Conservation (phyloP, 2,329 filamentous ascomycete species). For the Diaporthe capsici region DNA sequence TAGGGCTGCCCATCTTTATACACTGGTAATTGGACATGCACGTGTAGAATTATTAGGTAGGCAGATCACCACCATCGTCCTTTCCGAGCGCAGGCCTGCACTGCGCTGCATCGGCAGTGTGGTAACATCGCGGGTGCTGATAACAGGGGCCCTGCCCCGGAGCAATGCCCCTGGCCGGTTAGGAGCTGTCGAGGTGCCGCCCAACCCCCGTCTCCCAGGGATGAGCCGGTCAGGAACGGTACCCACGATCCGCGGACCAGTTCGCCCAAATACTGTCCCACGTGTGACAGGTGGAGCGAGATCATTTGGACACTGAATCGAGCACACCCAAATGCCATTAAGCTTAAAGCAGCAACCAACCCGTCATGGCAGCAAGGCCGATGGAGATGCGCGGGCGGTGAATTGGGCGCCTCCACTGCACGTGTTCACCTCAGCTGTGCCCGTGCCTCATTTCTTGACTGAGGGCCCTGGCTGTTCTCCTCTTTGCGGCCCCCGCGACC, state of each 20-base stretch:
- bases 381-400: constrained; percentile 14
- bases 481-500: constrained; percentile 8
- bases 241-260: constrained; percentile 19
- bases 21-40: constrained; percentile 3
- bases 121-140: constrained; percentile 9
- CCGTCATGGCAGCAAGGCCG: constrained; percentile 14
- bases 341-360: constrained; percentile 22
- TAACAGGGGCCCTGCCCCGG: constrained; percentile 14
- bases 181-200: constrained; percentile 13
- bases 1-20: constrained; percentile 18
- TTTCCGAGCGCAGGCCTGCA: neutral
- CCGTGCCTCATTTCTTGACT: neutral
- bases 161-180: constrained; percentile 26
- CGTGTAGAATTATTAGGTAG: constrained; percentile 24
- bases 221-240: neutral
- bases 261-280: constrained; percentile 22
- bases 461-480: neutral
- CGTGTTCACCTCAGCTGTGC: neutral
- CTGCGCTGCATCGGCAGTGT: neutral
- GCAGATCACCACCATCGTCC: constrained; percentile 20
- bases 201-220: constrained; percentile 3
- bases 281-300: constrained; percentile 27
- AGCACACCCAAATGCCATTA: constrained; percentile 12
- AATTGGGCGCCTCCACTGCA: constrained; percentile 13
- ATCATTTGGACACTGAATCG: constrained; percentile 24